Percentiles rank a stretch among this genome's conserved stretches.
These are phyloP conservation scores for Warburgia ugandensis DNA, from an alignment of 164 flowering plant species.

Conservation along the genomic window DNA sequence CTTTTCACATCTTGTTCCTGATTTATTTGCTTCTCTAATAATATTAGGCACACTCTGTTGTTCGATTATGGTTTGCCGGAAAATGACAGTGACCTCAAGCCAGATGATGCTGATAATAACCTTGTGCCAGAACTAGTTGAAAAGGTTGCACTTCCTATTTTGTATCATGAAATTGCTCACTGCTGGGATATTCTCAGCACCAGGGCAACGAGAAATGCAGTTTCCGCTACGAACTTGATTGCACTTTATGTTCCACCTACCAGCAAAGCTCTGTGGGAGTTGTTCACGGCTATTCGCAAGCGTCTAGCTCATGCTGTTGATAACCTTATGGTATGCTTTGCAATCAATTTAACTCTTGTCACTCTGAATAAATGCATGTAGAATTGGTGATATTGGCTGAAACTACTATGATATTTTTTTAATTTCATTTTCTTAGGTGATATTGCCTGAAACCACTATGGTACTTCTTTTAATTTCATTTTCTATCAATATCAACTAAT, in stretches of 20 bases:
- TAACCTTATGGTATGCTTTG: slow-evolving; percentile 43
- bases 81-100: slow-evolving; percentile 36
- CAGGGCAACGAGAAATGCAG: slow-evolving; percentile 66
- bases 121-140: slow-evolving; percentile 84
- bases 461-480: slow-evolving; percentile 2
- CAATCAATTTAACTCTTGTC: background rate
- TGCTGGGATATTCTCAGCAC: slow-evolving; percentile 96
- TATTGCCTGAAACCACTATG: background rate
- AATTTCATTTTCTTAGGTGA: background rate
- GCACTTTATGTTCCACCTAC: slow-evolving; percentile 55
- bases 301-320: slow-evolving; percentile 72
- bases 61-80: slow-evolving; percentile 70
- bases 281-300: slow-evolving; percentile 51
- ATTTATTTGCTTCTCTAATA: background rate
- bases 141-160: slow-evolving; percentile 78
- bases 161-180: slow-evolving; percentile 73
- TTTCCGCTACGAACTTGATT: slow-evolving; percentile 65
- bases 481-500: background rate
- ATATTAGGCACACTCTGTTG: slow-evolving; percentile 69
- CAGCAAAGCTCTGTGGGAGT: slow-evolving; percentile 57
- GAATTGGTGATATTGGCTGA: background rate
- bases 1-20: background rate
- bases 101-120: slow-evolving; percentile 73
- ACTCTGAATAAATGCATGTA: background rate
- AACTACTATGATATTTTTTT: background rate